Conservation (phyloP, 495 filamentous ascomycete genomes). For the Jackrogersella minutella region DNA sequence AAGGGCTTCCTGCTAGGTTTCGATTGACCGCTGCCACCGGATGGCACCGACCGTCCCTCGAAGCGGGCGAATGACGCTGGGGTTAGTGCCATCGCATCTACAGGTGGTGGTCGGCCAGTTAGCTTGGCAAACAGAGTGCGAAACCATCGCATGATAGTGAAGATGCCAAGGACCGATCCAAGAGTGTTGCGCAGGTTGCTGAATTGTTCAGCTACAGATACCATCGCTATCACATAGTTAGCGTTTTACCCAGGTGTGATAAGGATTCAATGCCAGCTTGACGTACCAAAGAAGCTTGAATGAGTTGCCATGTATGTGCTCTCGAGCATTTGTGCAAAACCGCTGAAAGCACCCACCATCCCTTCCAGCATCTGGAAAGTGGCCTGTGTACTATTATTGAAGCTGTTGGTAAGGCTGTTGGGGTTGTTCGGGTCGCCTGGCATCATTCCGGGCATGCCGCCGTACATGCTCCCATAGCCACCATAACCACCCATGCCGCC, state of each 20-base stretch:
- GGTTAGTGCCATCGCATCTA: constrained; percentile 83
- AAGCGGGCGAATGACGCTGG: constrained; percentile 90
- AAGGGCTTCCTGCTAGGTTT: constrained; percentile 92
- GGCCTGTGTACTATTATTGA: constrained; percentile 91
- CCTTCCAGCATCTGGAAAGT: constrained; percentile 99
- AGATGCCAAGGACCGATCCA: constrained; percentile 93
- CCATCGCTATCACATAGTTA: constrained; percentile 77
- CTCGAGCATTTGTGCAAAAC: constrained; percentile 99
- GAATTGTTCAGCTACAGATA: constrained; percentile 97
- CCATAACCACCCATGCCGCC: constrained; percentile 56
- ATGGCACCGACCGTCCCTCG: constrained; percentile 63
- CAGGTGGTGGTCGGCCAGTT: constrained; percentile 91
- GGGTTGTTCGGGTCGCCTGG: constrained; percentile 84
- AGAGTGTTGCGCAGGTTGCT: constrained; percentile 92
- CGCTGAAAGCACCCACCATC: constrained; percentile 96
- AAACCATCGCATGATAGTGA: constrained; percentile 93
- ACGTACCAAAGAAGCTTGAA: constrained; percentile 95
- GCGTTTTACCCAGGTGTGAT: background rate
- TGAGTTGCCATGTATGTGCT: constrained; percentile 99
- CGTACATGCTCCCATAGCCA: constrained; percentile 64
- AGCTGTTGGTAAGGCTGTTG: constrained; percentile 88
- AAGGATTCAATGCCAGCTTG: background rate
- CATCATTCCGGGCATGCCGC: constrained; percentile 66
- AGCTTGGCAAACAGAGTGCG: constrained; percentile 89
- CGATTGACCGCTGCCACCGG: constrained; percentile 57